phyloP scores from a whole-genome alignment of 1,284 basidiomycete genomes.

The Inonotus hispidus region DNA sequence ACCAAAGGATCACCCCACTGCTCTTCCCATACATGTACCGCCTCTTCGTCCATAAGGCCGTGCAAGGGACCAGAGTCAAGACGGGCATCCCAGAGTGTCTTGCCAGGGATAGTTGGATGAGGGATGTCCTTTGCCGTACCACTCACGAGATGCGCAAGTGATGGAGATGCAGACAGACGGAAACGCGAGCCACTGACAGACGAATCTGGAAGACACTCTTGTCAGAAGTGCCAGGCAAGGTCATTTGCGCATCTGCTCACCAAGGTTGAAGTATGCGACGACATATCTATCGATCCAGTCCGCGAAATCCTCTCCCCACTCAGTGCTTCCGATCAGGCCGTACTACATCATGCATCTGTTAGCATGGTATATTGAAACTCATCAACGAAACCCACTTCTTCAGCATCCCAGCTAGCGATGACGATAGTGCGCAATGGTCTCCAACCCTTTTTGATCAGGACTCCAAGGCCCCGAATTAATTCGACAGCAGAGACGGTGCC shows the following conservation, averaged over 20 bases:
- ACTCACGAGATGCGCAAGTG: constrained; percentile 71
- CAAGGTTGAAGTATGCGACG: constrained; percentile 84
- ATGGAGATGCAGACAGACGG: constrained; percentile 58
- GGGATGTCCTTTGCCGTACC: constrained; percentile 60
- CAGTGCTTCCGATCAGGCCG: constrained; percentile 82
- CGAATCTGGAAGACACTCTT: constrained; percentile 37
- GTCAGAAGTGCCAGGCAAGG: constrained; percentile 3
- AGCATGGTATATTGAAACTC: background rate
- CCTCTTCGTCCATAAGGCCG: constrained; percentile 23
- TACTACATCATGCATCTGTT: constrained; percentile 42
- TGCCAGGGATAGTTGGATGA: constrained; percentile 46
- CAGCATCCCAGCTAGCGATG: constrained; percentile 89
- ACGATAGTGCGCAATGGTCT: constrained; percentile 84
- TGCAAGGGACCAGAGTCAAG: constrained; percentile 48
- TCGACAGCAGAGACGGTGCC: constrained; percentile 87
- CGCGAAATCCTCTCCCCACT: constrained; percentile 87
- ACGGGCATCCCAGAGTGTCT: constrained; percentile 62
- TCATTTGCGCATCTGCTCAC: constrained; percentile 35
- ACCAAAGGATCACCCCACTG: constrained; percentile 8
- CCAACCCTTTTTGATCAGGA: constrained; percentile 77
- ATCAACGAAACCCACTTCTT: constrained; percentile 52
- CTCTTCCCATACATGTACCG: constrained; percentile 8
- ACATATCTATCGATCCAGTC: constrained; percentile 74
- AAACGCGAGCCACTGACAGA: constrained; percentile 70
- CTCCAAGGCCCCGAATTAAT: constrained; percentile 74